These are phyloP conservation scores for Olyra latifolia DNA, from an alignment of 176 grass and related monocot species.

Conservation along the genomic window DNA sequence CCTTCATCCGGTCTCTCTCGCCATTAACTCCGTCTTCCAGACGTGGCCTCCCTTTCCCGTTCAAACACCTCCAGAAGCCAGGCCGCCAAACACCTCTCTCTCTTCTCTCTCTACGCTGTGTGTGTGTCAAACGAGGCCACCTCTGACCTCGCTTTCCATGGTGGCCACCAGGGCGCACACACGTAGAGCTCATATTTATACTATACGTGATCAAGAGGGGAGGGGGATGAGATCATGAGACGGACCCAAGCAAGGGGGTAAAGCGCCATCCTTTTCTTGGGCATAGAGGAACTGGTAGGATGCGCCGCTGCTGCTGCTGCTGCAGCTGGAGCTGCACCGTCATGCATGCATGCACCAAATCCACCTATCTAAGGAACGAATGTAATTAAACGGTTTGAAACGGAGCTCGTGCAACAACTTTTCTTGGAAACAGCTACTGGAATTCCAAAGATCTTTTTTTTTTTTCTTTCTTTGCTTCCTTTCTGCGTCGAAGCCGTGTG, in stretches of 20 bases:
- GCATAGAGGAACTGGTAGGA: constrained; percentile 54
- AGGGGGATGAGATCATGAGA: not conserved
- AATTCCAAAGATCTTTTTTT: not conserved
- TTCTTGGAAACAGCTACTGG: too few species aligned
- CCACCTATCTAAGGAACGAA: constrained; percentile 59
- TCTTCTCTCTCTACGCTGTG: not conserved
- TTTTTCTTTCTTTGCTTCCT: constrained; percentile 11
- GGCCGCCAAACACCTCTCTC: not conserved
- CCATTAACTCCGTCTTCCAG: constrained; percentile 31
- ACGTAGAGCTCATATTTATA: not conserved
- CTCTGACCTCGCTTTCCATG: constrained; percentile 1
- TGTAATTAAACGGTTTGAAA: constrained; percentile 43
- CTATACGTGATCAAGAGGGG: constrained; percentile 16
- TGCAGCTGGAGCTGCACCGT: not conserved
- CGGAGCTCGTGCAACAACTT: constrained; percentile 42
- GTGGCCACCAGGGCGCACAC: not conserved
- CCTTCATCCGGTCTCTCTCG: constrained; percentile 13
- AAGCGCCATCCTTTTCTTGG: constrained; percentile 66
- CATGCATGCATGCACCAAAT: constrained; percentile 29
- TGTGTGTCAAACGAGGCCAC: constrained; percentile 13
- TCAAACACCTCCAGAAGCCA: constrained; percentile 13
- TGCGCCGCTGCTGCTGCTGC: not conserved
- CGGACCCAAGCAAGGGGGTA: not conserved
- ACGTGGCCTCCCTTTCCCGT: constrained; percentile 7
- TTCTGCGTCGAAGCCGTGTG: constrained; percentile 21